Evolutionary conservation across 805 yeast genomes (phyloP).

Genomic region (Hanseniaspora singularis): DNA sequence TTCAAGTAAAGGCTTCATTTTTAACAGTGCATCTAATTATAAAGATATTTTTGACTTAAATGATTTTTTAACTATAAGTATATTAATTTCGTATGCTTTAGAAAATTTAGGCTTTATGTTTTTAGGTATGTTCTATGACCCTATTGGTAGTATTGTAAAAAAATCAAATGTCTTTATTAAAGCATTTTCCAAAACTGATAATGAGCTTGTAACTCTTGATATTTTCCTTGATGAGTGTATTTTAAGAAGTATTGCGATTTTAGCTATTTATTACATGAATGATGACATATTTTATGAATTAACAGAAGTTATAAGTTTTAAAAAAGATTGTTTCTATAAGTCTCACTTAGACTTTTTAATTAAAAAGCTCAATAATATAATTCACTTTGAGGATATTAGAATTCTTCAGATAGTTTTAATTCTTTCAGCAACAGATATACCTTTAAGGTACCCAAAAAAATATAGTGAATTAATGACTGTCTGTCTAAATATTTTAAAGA

Average conservation of each 20-base stretch:
- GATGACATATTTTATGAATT: conserved; percentile 13
- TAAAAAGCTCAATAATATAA: conserved; percentile 18
- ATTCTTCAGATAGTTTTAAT: conserved; percentile 23
- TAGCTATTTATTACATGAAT: conserved; percentile 26
- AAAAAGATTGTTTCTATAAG: conserved; percentile 15
- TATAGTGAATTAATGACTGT: conserved; percentile 21
- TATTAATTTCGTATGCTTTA: conserved; percentile 24
- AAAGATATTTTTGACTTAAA: conserved; percentile 2
- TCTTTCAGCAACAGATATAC: conserved; percentile 23
- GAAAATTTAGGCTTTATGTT: conserved; percentile 27
- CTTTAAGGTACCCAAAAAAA: conserved; percentile 15
- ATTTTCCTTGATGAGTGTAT: conserved; percentile 23
- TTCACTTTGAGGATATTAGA: conserved; percentile 23
- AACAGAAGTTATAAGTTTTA: conserved; percentile 18
- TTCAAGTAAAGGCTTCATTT: conserved; percentile 2
- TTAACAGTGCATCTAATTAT: not conserved
- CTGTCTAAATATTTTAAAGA: conserved; percentile 23
- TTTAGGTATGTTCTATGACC: conserved; percentile 27
- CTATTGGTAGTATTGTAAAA: conserved; percentile 25
- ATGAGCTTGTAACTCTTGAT: conserved; percentile 20
- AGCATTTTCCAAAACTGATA: conserved; percentile 21
- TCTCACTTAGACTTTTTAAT: conserved; percentile 20
- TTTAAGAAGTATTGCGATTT: conserved; percentile 25
- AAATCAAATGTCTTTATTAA: conserved; percentile 24
- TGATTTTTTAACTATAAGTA: conserved; percentile 20